Evolutionary conservation across 345 rosid genomes (phyloP), one percentile per base, ranked within the genome.

Genomic region (thale cress (Arabidopsis thaliana)): DNA sequence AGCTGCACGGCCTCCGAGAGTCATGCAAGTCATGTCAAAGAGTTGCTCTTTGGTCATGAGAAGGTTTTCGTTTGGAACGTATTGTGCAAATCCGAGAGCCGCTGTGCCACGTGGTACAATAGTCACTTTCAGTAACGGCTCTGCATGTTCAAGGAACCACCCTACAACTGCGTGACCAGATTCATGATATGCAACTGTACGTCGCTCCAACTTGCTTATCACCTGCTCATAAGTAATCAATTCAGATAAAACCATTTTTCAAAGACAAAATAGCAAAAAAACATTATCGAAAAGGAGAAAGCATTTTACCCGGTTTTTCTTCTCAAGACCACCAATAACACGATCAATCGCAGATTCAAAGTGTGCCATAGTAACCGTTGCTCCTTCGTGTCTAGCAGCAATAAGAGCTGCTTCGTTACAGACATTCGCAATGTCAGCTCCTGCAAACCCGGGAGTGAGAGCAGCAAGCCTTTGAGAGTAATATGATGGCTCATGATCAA

Each of bases 71-170:
- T 89, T 95, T 30, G 98, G 98, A 62, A 92, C 99, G 42, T 92
- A 95, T 67, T 92, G 98, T 1, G 99, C 97, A 83, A 95, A 95
- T 11, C 99, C 98, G 36, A 95, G 93, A 0, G 98, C 96, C 1
- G 98, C 97, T 55, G 98, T 90, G 14, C 99, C 99, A 1, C 98
- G 97, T 36, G 99, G 99, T 65, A 95, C 97, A 25, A 95, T 95
- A 13, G 99, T 90, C 71, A 95, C 99, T 73, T 95, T 95, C 71
- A 95, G 78, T 77, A 92, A 84, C n/a, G 99, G 97, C 60, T 95
- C 96, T 3, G 99, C 97, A 61, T 95, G 97, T 78, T 95, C 97
- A 81, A 95, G 72, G 81, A 95, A 92, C 97, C 99, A 95, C 40
- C 99, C 94, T 51, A 91, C 72, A 66, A 95, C 96, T 55, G 97